A percentile compares a stretch with the other conserved stretches of the same genome.
These are phyloP conservation scores for Ceratorhiza oryzae-sativae DNA, from an alignment of 1,284 basidiomycete species.

Conservation along the genomic window DNA sequence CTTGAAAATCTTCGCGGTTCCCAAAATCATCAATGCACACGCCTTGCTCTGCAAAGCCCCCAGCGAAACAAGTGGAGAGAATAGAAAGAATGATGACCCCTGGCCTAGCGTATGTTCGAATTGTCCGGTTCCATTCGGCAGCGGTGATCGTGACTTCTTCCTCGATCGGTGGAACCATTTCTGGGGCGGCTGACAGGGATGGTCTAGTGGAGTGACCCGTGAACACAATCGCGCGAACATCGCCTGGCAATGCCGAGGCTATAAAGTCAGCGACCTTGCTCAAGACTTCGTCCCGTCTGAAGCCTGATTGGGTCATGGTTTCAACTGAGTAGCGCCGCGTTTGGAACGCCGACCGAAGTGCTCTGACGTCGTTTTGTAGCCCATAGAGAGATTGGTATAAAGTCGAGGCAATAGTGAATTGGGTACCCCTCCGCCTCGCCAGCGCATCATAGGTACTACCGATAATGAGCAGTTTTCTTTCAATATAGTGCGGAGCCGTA, in stretches of 20 bases:
- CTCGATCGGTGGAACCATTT: not conserved
- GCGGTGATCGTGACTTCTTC: not conserved
- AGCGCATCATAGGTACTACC: not conserved
- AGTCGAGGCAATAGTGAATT: not conserved
- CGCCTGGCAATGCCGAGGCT: conserved; percentile 2
- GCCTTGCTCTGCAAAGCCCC: conserved; percentile 1
- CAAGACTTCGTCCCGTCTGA: not conserved
- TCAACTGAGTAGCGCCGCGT: conserved; percentile 2
- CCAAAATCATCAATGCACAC: not conserved
- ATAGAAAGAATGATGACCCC: conserved; percentile 25
- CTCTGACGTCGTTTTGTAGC: not conserved
- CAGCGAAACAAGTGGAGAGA: conserved; percentile 20
- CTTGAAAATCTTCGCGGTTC: no score
- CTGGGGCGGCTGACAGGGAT: not conserved
- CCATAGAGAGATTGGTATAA: not conserved
- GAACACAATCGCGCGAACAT: conserved; percentile 20
- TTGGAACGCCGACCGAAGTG: not conserved
- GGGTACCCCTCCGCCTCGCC: not conserved
- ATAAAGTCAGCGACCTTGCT: not conserved
- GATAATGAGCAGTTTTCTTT: conserved; percentile 26
- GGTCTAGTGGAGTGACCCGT: conserved; percentile 9
- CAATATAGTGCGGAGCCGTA: not conserved
- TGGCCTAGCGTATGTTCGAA: not conserved
- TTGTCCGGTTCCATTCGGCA: not conserved
- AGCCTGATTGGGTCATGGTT: not conserved